A percentile compares a stretch with the other conserved stretches of the same genome.
These are phyloP conservation scores for Groenewaldozyma salmanticensis DNA, from an alignment of 805 yeast genomes.

Conservation along the genomic window DNA sequence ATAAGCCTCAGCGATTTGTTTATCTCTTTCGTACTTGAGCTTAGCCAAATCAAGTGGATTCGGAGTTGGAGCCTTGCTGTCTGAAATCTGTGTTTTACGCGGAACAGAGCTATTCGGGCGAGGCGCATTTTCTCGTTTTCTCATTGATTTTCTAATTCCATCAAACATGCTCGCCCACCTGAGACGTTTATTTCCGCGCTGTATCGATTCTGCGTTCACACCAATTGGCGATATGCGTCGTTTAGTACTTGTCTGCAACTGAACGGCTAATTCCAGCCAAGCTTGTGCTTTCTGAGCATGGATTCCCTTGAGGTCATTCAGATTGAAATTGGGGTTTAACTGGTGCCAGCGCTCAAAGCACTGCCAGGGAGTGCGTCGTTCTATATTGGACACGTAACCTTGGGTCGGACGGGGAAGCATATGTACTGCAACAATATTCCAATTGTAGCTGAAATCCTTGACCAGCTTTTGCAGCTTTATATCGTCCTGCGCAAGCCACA, in stretches of 20 bases:
- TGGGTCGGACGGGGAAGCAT: constrained; percentile 56
- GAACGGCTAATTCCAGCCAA: constrained; percentile 88
- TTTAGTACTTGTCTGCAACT: constrained; percentile 79
- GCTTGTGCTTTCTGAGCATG: constrained; percentile 75
- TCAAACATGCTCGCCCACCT: constrained; percentile 98
- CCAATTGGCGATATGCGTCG: constrained; percentile 87
- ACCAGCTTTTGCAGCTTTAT: constrained; percentile 67
- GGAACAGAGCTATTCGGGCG: constrained; percentile 40
- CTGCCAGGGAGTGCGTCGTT: constrained; percentile 97
- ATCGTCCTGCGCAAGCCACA: constrained; percentile 95
- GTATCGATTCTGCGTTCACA: constrained; percentile 86
- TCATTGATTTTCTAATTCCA: constrained; percentile 82
- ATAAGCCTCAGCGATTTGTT: constrained; percentile 58
- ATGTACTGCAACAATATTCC: constrained; percentile 85
- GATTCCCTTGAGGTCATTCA: constrained; percentile 79
- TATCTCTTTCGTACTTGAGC: constrained; percentile 70
- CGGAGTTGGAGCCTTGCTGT: constrained; percentile 36
- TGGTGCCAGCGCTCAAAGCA: constrained; percentile 95
- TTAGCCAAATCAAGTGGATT: constrained; percentile 79
- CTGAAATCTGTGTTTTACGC: constrained; percentile 27
- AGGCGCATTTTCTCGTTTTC: constrained; percentile 73
- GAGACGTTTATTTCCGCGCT: constrained; percentile 81
- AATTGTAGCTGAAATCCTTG: constrained; percentile 79
- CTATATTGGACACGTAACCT: constrained; percentile 76
- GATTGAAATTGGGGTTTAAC: constrained; percentile 78